Evolutionary conservation across 2,329 filamentous ascomycete species (phyloP).

Genomic region (Alternaria longipes): DNA sequence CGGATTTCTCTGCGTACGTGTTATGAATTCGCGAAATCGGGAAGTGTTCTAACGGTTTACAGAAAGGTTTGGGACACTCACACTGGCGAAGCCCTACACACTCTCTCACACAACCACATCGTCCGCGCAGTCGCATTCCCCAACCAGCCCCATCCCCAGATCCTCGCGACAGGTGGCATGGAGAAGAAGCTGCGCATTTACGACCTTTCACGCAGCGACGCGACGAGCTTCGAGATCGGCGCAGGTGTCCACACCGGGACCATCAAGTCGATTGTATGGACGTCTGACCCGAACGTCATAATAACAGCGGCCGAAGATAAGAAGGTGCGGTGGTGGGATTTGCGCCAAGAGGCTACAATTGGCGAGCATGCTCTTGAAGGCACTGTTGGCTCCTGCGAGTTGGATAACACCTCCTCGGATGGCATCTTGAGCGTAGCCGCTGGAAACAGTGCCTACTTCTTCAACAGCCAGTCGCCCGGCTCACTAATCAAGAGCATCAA

Average conservation of each 20-base stretch:
- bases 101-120: conserved; percentile 91
- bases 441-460: conserved; percentile 94
- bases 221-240: conserved; percentile 82
- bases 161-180: conserved; percentile 90
- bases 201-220: conserved; percentile 73
- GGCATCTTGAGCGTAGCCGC: conserved; percentile 87
- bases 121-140: conserved; percentile 90
- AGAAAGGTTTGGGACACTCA: conserved; percentile 98
- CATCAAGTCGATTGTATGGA: conserved; percentile 98
- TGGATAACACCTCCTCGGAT: conserved; percentile 70
- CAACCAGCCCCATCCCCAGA: conserved; percentile 75
- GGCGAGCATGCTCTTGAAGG: conserved; percentile 82
- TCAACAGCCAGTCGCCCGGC: conserved; percentile 77
- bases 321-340: conserved; percentile 92
- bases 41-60: conserved; percentile 38
- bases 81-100: conserved; percentile 86
- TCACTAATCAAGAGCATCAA: conserved; percentile 78
- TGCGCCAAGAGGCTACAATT: conserved; percentile 78
- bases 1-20: conserved; percentile 90
- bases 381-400: conserved; percentile 89
- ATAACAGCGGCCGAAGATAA: conserved; percentile 92
- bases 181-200: conserved; percentile 98
- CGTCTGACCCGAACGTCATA: conserved; percentile 83
- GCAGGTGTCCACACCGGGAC: conserved; percentile 82
- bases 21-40: not conserved